phyloP scores from a whole-genome alignment of 345 rosid species.

The Conringia planisiliqua region DNA sequence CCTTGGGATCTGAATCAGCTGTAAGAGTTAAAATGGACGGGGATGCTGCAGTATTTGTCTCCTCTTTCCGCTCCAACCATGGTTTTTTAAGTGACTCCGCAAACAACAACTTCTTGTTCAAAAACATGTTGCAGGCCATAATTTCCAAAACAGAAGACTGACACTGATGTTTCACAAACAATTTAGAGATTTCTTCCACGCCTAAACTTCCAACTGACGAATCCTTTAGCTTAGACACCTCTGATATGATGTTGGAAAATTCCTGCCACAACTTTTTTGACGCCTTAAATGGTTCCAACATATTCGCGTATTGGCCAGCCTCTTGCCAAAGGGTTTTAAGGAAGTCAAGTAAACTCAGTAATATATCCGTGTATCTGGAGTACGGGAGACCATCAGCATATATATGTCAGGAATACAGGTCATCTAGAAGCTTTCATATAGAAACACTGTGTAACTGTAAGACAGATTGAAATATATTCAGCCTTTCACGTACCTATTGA shows the following conservation, averaged over 20 bases:
- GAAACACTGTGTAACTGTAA: not conserved
- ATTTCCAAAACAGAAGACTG: constrained; percentile 71
- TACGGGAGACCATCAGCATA: constrained; percentile 23
- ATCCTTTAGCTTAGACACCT: constrained; percentile 37
- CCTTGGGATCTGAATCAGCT: constrained; percentile 41
- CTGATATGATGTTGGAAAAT: constrained; percentile 45
- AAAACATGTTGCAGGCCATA: constrained; percentile 73
- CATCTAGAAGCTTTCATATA: not conserved
- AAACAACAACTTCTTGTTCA: constrained; percentile 65
- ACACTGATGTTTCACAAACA: constrained; percentile 56
- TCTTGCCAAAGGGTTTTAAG: constrained; percentile 93
- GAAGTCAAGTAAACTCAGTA: constrained; percentile 60
- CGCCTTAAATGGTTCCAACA: constrained; percentile 53
- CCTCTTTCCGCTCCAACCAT: constrained; percentile 34
- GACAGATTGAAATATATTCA: constrained; percentile 2
- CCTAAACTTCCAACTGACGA: constrained; percentile 38
- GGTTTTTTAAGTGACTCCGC: constrained; percentile 49
- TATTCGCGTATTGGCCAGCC: constrained; percentile 57
- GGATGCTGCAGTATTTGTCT: constrained; percentile 27
- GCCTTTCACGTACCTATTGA: constrained; percentile 53
- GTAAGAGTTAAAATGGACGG: constrained; percentile 32
- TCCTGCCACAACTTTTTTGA: constrained; percentile 67
- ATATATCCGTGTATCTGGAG: constrained; percentile 58
- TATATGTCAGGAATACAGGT: constrained; percentile 18
- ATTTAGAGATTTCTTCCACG: constrained; percentile 41